Evolutionary conservation across 1,139 yeast species (phyloP), one percentile per base, ranked within the genome.

Genomic region (Yamadazyma epiphylla): DNA sequence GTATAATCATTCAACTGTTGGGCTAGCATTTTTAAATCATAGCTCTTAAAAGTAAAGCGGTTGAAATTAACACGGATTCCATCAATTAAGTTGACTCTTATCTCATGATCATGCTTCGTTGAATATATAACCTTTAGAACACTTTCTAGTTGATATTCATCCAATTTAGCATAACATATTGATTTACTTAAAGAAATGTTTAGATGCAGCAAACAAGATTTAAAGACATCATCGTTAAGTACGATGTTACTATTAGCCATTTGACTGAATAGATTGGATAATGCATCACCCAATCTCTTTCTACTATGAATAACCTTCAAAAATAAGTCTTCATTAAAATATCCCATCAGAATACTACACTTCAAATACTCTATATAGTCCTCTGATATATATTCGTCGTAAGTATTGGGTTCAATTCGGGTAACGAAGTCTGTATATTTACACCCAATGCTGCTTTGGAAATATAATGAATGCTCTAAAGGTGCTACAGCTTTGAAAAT

Each of bases 1-100:
- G 88, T 77, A 45, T 81, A 80, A 42, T 82, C 89, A 41, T 78
- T 77, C 24, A 81, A 52, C 25, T n/a, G n/a, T n/a, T n/a, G n/a
- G n/a, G n/a, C n/a, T n/a, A n/a, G n/a, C n/a, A n/a, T n/a, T n/a
- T n/a, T n/a, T n/a, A n/a, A n/a, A n/a, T n/a, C n/a, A n/a, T n/a
- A n/a, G n/a, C n/a, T n/a, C n/a, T n/a, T n/a, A n/a, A n/a, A n/a
- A n/a, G n/a, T n/a, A n/a, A n/a, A n/a, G n/a, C n/a, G n/a, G n/a
- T n/a, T n/a, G 19, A 28, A 19, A 21, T 35, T 33, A 12, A 19
- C 16, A 27, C 25, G 32, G 15, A 58, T 34, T 17, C 51, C 38
- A 6, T 39, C 30, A 3, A 60, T 45, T 38, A 63, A 32, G 26
- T 44, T 43, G 10, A 54, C 38, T 15, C 67, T 38, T 2, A 54